A percentile compares a stretch with the other conserved stretches of the same genome.
Conservation (phyloP, 495 filamentous ascomycete species). For the Ramalina intermedia region DNA sequence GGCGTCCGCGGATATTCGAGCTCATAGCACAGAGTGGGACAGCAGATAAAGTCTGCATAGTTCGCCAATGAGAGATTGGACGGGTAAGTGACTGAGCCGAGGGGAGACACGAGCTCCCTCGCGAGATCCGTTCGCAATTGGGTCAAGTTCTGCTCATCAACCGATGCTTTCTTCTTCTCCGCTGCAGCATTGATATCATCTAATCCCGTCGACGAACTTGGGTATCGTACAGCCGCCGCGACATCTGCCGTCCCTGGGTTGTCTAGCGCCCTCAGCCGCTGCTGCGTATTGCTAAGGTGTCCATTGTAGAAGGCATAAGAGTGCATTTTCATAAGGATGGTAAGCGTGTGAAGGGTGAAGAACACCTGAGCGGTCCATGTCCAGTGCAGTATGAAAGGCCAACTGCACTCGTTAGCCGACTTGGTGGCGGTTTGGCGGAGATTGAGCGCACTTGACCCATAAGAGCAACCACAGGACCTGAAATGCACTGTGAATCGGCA, state of each 20-base stretch:
- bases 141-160: conserved; percentile 36
- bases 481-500: conserved; percentile 66
- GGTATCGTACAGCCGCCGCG: conserved; percentile 61
- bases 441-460: conserved; percentile 56
- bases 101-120: conserved; percentile 74
- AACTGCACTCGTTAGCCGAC: conserved; percentile 29
- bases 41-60: conserved; percentile 77
- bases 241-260: conserved; percentile 54
- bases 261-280: conserved; percentile 65
- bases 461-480: conserved; percentile 65
- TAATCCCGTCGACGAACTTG: conserved; percentile 36
- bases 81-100: conserved; percentile 83
- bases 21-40: conserved; percentile 94
- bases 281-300: conserved; percentile 76
- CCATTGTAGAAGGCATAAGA: conserved; percentile 97
- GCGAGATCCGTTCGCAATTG: conserved; percentile 77
- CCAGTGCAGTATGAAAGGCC: conserved; percentile 82
- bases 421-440: not conserved
- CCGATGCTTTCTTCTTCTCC: conserved; percentile 22
- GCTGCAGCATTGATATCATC: conserved; percentile 21
- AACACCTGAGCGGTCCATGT: conserved; percentile 93
- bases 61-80: conserved; percentile 70
- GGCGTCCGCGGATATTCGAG: conserved; percentile 82
- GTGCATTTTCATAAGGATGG: conserved; percentile 96
- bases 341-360: conserved; percentile 78